A percentile compares a stretch with the other conserved stretches of the same genome.
Conservation (phyloP, 306 rosid species). For the Lathyrus aphaca region DNA sequence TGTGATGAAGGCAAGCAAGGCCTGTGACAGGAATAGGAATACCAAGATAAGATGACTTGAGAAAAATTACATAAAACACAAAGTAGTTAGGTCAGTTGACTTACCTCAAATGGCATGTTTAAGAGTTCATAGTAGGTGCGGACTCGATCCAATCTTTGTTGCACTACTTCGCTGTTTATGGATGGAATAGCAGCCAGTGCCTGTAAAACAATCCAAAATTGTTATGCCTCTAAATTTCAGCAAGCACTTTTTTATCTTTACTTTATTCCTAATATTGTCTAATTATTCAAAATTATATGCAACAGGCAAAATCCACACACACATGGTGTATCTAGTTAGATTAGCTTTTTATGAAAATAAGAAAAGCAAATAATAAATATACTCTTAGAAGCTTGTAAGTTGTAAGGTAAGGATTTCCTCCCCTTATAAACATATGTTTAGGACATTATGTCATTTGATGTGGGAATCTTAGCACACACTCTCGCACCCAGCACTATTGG, state of each 20-base stretch:
- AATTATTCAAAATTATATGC: neutral
- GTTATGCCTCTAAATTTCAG: slow-evolving; percentile 32
- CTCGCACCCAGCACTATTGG: too few relatives aligned
- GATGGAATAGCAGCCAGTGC: slow-evolving; percentile 98
- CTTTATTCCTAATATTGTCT: neutral
- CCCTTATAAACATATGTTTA: too few relatives aligned
- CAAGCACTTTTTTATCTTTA: neutral
- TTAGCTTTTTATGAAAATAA: neutral
- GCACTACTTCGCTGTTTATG: slow-evolving; percentile 79
- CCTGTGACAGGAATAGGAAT: slow-evolving; percentile 58
- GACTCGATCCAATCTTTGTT: slow-evolving; percentile 87
- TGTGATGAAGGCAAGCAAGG: slow-evolving; percentile 89
- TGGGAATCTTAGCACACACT: too few relatives aligned
- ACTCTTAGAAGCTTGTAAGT: too few relatives aligned
- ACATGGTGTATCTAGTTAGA: neutral
- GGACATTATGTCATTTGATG: too few relatives aligned
- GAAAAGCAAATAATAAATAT: neutral
- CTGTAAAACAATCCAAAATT: slow-evolving; percentile 54
- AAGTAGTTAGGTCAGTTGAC: slow-evolving; percentile 35
- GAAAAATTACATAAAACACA: slow-evolving; percentile 14
- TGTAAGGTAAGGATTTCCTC: too few relatives aligned
- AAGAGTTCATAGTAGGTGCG: slow-evolving; percentile 93
- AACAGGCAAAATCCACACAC: neutral
- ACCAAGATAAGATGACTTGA: slow-evolving; percentile 34
- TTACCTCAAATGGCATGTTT: slow-evolving; percentile 99